phyloP scores from a whole-genome alignment of 2,329 filamentous ascomycete species.

The Phyllosticta paracitricarpa region DNA sequence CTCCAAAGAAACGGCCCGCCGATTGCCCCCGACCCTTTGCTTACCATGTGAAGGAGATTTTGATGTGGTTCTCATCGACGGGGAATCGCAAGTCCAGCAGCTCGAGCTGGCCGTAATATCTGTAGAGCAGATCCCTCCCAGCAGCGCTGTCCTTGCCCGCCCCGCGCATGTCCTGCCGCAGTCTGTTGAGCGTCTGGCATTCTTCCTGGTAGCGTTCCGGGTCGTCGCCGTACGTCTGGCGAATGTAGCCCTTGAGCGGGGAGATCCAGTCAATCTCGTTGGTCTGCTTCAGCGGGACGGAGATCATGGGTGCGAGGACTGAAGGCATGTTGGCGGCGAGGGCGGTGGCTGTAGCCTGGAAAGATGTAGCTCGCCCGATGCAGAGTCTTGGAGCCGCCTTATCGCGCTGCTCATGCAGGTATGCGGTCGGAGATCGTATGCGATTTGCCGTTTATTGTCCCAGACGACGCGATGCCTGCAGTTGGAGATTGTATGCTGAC shows the following conservation, averaged over 20 bases:
- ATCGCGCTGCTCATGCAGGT: slow-evolving; percentile 1
- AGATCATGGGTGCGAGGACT: slow-evolving; percentile 82
- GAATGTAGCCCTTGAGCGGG: slow-evolving; percentile 87
- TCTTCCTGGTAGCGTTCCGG: slow-evolving; percentile 93
- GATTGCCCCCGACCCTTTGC: slow-evolving; percentile 11
- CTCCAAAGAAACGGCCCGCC: neutral
- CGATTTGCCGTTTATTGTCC: neutral
- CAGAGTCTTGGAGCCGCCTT: neutral
- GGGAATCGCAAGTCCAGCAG: slow-evolving; percentile 89
- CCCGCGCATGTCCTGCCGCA: slow-evolving; percentile 96
- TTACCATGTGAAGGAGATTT: slow-evolving; percentile 97
- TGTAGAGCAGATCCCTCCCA: slow-evolving; percentile 84
- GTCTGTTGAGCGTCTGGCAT: slow-evolving; percentile 83
- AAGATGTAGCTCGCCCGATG: slow-evolving; percentile 4
- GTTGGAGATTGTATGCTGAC: neutral
- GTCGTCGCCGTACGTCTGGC: slow-evolving; percentile 89
- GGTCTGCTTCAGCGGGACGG: slow-evolving; percentile 81
- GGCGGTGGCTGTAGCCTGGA: neutral
- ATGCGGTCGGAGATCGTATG: neutral
- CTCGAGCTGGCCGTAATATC: slow-evolving; percentile 96
- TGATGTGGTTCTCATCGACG: slow-evolving; percentile 97
- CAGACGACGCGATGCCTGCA: neutral
- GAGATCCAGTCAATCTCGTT: slow-evolving; percentile 98
- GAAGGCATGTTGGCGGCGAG: slow-evolving; percentile 18
- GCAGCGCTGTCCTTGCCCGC: slow-evolving; percentile 94